Percentiles rank a stretch among this genome's conserved stretches.
Conservation (phyloP, 2,329 filamentous ascomycete species). For the Venturia carpophila region DNA sequence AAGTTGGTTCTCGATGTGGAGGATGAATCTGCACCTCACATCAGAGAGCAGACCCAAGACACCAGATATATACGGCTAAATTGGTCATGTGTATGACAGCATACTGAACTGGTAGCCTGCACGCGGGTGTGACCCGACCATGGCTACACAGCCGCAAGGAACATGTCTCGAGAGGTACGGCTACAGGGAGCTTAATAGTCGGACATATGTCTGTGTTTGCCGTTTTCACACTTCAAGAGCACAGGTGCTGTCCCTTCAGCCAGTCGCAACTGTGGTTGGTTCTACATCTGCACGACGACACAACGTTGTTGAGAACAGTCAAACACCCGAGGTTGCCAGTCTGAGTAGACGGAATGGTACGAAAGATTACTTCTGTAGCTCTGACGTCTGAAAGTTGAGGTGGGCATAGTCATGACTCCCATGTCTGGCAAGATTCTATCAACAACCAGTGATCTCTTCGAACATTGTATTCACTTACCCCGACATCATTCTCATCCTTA, state of each 20-base stretch:
- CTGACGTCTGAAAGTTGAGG: background rate
- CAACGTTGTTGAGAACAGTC: background rate
- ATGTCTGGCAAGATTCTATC: background rate
- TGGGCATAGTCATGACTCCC: background rate
- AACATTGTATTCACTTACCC: background rate
- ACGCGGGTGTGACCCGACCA: slow-evolving; percentile 1
- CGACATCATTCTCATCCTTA: background rate
- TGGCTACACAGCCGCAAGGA: slow-evolving; percentile 6
- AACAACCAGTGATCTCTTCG: background rate
- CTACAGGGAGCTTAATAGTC: background rate
- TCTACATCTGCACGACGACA: background rate
- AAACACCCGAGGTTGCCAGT: background rate
- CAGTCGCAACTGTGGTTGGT: background rate
- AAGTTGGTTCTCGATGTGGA: no score
- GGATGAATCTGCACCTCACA: no score
- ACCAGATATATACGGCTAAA: background rate
- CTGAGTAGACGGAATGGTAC: background rate
- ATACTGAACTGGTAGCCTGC: background rate
- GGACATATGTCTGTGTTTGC: background rate
- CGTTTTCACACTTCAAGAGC: background rate
- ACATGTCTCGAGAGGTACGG: background rate
- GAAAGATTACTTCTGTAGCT: background rate
- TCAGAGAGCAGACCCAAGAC: background rate
- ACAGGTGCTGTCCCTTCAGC: background rate
- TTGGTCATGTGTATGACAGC: no score